These are phyloP conservation scores for Rhododendron ferrugineum DNA, from an alignment of 148 eudicot species.

Conservation along the genomic window DNA sequence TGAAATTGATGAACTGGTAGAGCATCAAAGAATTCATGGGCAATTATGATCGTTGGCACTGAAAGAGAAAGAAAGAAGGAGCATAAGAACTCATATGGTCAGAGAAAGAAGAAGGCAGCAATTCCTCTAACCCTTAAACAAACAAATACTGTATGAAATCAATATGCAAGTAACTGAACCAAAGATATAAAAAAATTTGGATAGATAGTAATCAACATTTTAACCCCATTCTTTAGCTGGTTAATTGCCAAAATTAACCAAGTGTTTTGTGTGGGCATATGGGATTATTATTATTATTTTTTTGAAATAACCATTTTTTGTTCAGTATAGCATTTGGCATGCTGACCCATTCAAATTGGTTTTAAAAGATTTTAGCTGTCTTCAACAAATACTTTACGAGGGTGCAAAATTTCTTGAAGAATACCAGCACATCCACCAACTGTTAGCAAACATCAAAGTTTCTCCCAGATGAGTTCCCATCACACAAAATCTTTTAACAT, in stretches of 20 bases:
- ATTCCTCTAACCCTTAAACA: background rate
- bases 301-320: background rate
- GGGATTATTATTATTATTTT: background rate
- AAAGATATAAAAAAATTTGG: background rate
- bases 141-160: background rate
- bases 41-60: conserved; percentile 86
- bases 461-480: background rate
- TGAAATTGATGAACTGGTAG: conserved; percentile 96
- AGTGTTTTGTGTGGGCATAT: background rate
- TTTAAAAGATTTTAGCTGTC: background rate
- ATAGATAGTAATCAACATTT: background rate
- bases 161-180: background rate
- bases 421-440: background rate
- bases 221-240: background rate
- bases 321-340: background rate
- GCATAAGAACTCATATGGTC: conserved; percentile 1
- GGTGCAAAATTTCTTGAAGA: background rate
- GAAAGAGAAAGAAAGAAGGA: conserved; percentile 12
- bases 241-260: background rate
- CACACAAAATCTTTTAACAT: background rate
- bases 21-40: conserved; percentile 93
- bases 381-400: background rate
- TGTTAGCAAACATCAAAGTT: background rate
- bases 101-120: background rate
- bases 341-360: background rate